Evolutionary conservation across 495 filamentous ascomycete species (phyloP).

Genomic region (Sphaerosporella brunnea): DNA sequence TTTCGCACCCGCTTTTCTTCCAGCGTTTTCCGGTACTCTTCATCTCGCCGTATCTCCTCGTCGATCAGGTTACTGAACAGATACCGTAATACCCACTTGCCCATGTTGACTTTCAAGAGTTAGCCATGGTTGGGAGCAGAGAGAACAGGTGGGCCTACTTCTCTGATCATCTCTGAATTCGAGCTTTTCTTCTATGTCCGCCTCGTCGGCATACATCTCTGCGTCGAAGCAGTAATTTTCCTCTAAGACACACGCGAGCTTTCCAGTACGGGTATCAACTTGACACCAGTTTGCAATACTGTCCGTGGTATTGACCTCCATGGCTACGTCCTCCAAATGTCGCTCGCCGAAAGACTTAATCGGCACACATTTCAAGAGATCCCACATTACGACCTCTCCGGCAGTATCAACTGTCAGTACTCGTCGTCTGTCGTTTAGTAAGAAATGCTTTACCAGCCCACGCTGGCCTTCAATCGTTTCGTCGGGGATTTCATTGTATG

Average conservation of each 20-base stretch:
- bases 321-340: conserved; percentile 79
- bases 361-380: conserved; percentile 70
- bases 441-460: conserved; percentile 79
- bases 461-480: conserved; percentile 89
- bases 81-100: conserved; percentile 90
- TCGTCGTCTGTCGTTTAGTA: conserved; percentile 77
- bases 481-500: conserved; percentile 56
- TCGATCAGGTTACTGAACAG: conserved; percentile 79
- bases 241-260: conserved; percentile 75
- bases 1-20: conserved; percentile 42
- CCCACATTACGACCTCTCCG: conserved; percentile 93
- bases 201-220: conserved; percentile 88
- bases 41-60: conserved; percentile 71
- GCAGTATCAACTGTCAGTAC: conserved; percentile 86
- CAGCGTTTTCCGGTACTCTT: conserved; percentile 47
- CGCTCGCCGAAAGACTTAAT: conserved; percentile 78
- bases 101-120: conserved; percentile 60
- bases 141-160: conserved; percentile 39
- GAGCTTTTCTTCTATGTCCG: conserved; percentile 48
- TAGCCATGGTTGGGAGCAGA: not conserved
- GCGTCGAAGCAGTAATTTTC: conserved; percentile 96
- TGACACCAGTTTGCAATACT: conserved; percentile 89
- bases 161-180: conserved; percentile 87
- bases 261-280: conserved; percentile 81
- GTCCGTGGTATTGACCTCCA: conserved; percentile 71